These are phyloP conservation scores for Blastomyces gilchristii DNA, from an alignment of 2,329 filamentous ascomycete species.

Conservation along the genomic window DNA sequence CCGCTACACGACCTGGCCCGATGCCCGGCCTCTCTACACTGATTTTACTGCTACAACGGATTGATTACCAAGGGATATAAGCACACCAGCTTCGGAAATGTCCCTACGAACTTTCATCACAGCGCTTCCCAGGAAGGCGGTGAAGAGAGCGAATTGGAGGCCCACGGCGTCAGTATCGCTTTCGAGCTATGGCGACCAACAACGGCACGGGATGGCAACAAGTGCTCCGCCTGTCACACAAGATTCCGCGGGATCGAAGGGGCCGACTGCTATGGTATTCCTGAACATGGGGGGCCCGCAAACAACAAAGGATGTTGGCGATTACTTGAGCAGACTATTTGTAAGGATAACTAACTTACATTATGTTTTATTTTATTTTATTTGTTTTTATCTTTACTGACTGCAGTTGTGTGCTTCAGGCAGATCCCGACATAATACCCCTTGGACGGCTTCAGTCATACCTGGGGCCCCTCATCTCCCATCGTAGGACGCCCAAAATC, in stretches of 20 bases:
- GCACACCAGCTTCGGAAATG: constrained; percentile 22
- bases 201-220: constrained; percentile 43
- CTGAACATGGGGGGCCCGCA: constrained; percentile 98
- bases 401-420: constrained; percentile 40
- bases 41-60: not conserved
- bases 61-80: not conserved
- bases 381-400: constrained; percentile 10
- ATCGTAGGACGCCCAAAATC: constrained; percentile 86
- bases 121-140: constrained; percentile 23
- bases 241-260: constrained; percentile 57
- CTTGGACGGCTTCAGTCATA: constrained; percentile 84
- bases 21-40: not conserved
- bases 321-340: constrained; percentile 85
- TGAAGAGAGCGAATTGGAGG: constrained; percentile 19
- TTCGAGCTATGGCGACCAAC: constrained; percentile 20
- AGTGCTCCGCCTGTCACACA: constrained; percentile 69
- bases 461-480: constrained; percentile 76
- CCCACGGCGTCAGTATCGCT: constrained; percentile 19
- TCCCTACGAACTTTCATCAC: constrained; percentile 31
- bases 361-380: not conserved
- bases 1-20: not conserved
- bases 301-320: constrained; percentile 74
- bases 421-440: constrained; percentile 91
- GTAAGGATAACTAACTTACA: constrained; percentile 44
- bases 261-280: constrained; percentile 95